A percentile compares a stretch with the other conserved stretches of the same genome.
These are phyloP conservation scores for Colletotrichum aenigma DNA, from an alignment of 2,329 filamentous ascomycete genomes.

Conservation along the genomic window DNA sequence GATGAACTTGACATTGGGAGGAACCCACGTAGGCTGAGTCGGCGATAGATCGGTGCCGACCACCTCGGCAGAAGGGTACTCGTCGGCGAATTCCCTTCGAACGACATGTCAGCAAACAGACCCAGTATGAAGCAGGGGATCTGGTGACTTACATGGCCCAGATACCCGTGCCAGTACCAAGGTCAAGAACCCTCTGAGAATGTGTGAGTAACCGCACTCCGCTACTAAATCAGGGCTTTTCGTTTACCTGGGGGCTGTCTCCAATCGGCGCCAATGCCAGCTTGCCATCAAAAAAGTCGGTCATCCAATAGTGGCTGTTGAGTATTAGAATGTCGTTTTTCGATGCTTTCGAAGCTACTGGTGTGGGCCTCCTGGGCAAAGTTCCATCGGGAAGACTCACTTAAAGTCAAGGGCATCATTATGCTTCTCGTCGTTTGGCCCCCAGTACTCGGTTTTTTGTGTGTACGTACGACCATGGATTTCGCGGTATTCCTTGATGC, in stretches of 20 bases:
- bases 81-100: conserved; percentile 50
- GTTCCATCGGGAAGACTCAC: neutral
- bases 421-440: conserved; percentile 23
- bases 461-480: conserved; percentile 34
- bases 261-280: conserved; percentile 41
- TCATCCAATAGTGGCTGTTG: neutral
- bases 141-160: conserved; percentile 42
- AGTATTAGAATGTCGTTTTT: neutral
- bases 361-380: too few species aligned
- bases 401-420: conserved; percentile 20
- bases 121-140: neutral
- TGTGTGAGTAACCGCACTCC: too few species aligned
- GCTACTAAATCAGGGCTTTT: neutral
- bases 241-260: conserved; percentile 24
- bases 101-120: neutral
- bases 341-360: too few species aligned
- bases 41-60: conserved; percentile 59
- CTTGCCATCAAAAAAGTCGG: conserved; percentile 33
- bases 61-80: conserved; percentile 45
- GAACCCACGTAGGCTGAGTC: conserved; percentile 44
- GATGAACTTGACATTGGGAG: conserved; percentile 38
- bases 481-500: conserved; percentile 34
- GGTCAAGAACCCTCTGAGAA: conserved; percentile 41
- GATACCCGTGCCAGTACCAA: conserved; percentile 47
- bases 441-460: conserved; percentile 29